Evolutionary conservation across 2,329 filamentous ascomycete species (phyloP).

Genomic region (Penicillium occitanis): DNA sequence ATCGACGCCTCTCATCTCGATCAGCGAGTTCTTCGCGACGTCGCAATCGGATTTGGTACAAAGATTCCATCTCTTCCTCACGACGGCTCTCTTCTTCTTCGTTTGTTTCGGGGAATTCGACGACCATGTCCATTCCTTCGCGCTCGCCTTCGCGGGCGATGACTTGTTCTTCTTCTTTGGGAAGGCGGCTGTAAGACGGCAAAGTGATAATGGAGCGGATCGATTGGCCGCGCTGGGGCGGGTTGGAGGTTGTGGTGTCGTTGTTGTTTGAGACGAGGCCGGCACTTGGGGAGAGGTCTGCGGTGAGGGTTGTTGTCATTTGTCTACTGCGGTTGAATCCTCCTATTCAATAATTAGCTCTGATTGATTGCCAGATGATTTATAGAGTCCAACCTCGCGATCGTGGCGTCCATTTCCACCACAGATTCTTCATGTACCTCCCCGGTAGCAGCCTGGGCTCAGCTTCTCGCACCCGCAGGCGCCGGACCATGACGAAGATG

Average conservation of each 20-base stretch:
- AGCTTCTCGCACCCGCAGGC: constrained; percentile 45
- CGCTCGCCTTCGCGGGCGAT: constrained; percentile 87
- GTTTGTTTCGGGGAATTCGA: constrained; percentile 77
- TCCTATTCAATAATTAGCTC: not conserved
- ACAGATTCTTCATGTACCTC: constrained; percentile 51
- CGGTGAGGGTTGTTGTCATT: constrained; percentile 12
- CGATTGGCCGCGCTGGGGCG: constrained; percentile 78
- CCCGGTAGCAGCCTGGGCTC: constrained; percentile 55
- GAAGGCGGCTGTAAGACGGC: constrained; percentile 74
- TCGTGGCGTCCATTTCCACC: constrained; percentile 51
- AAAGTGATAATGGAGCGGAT: constrained; percentile 93
- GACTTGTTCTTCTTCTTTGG: constrained; percentile 74
- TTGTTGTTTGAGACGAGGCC: not conserved
- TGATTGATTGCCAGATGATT: not conserved
- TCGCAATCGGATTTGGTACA: constrained; percentile 84
- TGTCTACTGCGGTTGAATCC: constrained; percentile 3
- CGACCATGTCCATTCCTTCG: constrained; percentile 83
- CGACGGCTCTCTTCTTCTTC: constrained; percentile 77
- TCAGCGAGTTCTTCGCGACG: constrained; percentile 74
- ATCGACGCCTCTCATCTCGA: constrained; percentile 70
- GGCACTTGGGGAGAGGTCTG: not conserved
- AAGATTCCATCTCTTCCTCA: constrained; percentile 86
- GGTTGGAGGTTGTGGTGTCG: constrained; percentile 28
- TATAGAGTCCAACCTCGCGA: constrained; percentile 30
- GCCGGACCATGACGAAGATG: constrained; percentile 42